A percentile compares a stretch with the other conserved stretches of the same genome.
Evolutionary conservation across 2,329 filamentous ascomycete species (phyloP).

Genomic region (Fusarium armeniacum): DNA sequence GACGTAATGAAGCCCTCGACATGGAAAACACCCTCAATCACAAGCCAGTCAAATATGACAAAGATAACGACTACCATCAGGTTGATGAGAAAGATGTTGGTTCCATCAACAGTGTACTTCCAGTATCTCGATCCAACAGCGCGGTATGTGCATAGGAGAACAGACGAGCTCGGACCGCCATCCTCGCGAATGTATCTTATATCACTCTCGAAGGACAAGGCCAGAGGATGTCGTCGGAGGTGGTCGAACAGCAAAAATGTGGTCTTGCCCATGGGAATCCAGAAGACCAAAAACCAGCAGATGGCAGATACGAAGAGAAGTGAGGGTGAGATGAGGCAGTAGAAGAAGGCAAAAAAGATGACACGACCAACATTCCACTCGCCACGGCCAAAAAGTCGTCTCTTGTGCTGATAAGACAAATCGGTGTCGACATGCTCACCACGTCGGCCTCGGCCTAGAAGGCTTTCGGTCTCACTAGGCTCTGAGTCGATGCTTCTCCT

Average conservation of each 20-base stretch:
- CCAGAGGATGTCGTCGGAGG: constrained; percentile 90
- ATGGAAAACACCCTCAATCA: constrained; percentile 78
- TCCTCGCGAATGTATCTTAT: constrained; percentile 78
- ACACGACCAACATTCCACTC: constrained; percentile 96
- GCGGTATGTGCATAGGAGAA: constrained; percentile 95
- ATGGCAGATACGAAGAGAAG: constrained; percentile 87
- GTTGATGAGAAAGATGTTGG: constrained; percentile 99
- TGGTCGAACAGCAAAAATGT: constrained; percentile 92
- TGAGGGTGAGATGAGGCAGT: constrained; percentile 88
- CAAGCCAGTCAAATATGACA: constrained; percentile 91
- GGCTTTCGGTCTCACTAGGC: constrained; percentile 87
- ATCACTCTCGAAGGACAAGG: constrained; percentile 93
- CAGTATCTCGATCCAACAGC: constrained; percentile 96
- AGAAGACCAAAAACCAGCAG: constrained; percentile 98
- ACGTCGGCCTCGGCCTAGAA: constrained; percentile 75
- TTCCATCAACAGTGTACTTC: constrained; percentile 99
- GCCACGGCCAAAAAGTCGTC: constrained; percentile 91
- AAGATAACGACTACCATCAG: constrained; percentile 94
- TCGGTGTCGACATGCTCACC: constrained; percentile 68
- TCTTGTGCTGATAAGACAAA: constrained; percentile 69
- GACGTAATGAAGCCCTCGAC: constrained; percentile 82
- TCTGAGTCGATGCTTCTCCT: constrained; percentile 90
- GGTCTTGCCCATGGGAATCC: constrained; percentile 98
- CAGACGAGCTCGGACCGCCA: constrained; percentile 82
- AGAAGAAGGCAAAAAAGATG: constrained; percentile 97